Conservation (phyloP, 139 green algal species). For the Yamagishiella unicocca region DNA sequence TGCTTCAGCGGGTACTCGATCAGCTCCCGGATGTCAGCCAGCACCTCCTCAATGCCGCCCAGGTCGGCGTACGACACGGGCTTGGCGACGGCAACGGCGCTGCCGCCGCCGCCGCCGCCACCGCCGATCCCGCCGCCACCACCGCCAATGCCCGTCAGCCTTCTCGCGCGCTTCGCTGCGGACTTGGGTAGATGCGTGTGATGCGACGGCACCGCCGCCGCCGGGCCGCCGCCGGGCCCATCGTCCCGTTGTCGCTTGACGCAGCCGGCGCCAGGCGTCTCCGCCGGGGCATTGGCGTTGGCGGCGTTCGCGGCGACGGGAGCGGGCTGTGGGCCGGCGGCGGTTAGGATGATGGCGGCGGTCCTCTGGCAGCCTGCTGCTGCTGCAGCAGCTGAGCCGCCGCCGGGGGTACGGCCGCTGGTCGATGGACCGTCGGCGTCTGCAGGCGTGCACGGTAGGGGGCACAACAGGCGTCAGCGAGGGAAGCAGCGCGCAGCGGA, state of each 20-base stretch:
- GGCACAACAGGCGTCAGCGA: too few relatives aligned
- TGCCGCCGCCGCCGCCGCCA: slow-evolving; percentile 9
- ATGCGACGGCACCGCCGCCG: background rate
- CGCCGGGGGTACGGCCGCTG: background rate
- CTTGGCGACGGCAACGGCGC: slow-evolving; percentile 40
- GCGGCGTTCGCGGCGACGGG: background rate
- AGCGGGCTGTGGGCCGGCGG: background rate
- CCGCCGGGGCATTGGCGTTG: background rate
- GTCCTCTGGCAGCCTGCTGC: background rate
- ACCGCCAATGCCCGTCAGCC: background rate
- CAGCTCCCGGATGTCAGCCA: slow-evolving; percentile 87
- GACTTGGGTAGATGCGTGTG: background rate
- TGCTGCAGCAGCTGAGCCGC: slow-evolving; percentile 10
- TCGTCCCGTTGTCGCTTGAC: slow-evolving; percentile 43
- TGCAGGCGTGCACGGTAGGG: background rate
- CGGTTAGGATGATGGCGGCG: background rate
- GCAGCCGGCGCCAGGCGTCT: background rate
- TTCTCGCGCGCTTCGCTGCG: slow-evolving; percentile 23
- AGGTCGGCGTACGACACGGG: slow-evolving; percentile 83
- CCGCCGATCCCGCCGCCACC: background rate
- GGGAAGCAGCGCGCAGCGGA: too few relatives aligned
- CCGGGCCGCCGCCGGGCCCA: slow-evolving; percentile 20
- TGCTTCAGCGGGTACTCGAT: slow-evolving; percentile 93
- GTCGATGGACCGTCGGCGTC: background rate
- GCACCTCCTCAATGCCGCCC: slow-evolving; percentile 87